Conservation (phyloP, 345 rosid genomes). For the Melastoma malabathricum region DNA sequence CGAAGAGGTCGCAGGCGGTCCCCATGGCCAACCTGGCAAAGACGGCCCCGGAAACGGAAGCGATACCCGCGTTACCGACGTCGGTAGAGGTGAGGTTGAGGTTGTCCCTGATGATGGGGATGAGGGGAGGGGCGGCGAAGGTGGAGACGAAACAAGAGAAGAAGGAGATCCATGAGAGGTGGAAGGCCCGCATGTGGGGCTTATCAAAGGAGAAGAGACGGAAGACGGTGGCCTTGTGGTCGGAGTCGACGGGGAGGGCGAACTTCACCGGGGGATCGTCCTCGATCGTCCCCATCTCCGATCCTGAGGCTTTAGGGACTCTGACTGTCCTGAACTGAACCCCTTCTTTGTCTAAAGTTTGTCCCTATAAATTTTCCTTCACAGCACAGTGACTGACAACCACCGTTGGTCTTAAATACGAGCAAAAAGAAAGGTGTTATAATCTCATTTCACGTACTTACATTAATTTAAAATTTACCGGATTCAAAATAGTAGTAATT, state of each 20-base stretch:
- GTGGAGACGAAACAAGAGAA: conserved; percentile 76
- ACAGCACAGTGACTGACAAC: no score
- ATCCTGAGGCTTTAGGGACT: no score
- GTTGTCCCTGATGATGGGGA: conserved; percentile 72
- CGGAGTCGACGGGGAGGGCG: conserved; percentile 68
- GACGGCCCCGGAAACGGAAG: conserved; percentile 83
- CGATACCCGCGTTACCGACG: conserved; percentile 83
- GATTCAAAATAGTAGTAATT: no score
- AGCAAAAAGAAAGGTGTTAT: no score
- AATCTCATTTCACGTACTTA: no score
- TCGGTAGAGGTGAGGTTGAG: conserved; percentile 77
- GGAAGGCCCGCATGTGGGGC: conserved; percentile 86
- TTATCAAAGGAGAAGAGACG: conserved; percentile 48
- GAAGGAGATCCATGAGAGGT: conserved; percentile 80
- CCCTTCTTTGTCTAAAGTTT: no score
- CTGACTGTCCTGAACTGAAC: no score
- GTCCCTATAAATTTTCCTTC: no score
- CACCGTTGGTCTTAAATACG: no score
- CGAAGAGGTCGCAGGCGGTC: conserved; percentile 63
- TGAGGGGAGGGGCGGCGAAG: conserved; percentile 81
- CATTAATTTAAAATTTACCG: no score
- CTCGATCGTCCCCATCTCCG: no score
- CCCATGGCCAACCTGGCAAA: conserved; percentile 81
- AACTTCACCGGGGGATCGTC: conserved; percentile 19
- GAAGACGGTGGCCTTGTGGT: conserved; percentile 66